Evolutionary conservation across 2,329 filamentous ascomycete species (phyloP).

Genomic region (Colletotrichum spaethianum): DNA sequence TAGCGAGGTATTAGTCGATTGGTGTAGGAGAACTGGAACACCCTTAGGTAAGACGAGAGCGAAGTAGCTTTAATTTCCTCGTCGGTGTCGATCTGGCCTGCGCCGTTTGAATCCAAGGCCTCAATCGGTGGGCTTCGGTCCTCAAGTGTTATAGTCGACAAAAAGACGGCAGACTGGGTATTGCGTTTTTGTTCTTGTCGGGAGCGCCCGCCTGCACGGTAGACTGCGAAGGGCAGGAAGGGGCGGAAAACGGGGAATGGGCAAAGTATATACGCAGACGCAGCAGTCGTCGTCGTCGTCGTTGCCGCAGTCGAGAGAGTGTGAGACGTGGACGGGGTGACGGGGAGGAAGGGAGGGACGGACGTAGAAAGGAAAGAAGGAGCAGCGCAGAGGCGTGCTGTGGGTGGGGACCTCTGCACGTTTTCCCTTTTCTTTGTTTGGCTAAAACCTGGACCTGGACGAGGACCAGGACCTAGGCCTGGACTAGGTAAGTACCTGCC

Average conservation of each 20-base stretch:
- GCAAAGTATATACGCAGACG: constrained; percentile 35
- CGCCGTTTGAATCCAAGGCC: constrained; percentile 14
- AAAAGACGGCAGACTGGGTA: constrained; percentile 14
- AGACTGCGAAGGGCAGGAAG: constrained; percentile 15
- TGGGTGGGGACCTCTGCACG: constrained; percentile 30
- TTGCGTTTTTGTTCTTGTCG: constrained; percentile 36
- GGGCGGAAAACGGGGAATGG: constrained; percentile 35
- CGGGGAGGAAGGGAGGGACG: constrained; percentile 2
- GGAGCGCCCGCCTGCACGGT: constrained; percentile 40
- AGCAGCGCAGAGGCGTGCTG: constrained; percentile 6
- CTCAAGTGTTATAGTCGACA: constrained; percentile 20
- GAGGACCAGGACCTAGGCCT: constrained; percentile 5
- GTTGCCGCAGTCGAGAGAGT: constrained; percentile 1
- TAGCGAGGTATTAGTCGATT: constrained; percentile 32
- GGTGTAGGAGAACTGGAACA: constrained; percentile 20
- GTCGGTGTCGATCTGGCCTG: constrained; percentile 5
- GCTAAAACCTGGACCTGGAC: constrained; percentile 16
- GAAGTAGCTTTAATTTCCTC: not conserved
- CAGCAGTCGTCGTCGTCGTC: not conserved
- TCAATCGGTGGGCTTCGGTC: constrained; percentile 19
- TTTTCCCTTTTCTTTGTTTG: constrained; percentile 41
- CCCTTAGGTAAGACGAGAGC: constrained; percentile 3
- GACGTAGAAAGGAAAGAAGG: constrained; percentile 11
- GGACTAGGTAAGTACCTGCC: not conserved
- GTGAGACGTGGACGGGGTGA: not conserved